phyloP scores from a whole-genome alignment of 768 basidiomycete genomes.

The Collybia mongolica region DNA sequence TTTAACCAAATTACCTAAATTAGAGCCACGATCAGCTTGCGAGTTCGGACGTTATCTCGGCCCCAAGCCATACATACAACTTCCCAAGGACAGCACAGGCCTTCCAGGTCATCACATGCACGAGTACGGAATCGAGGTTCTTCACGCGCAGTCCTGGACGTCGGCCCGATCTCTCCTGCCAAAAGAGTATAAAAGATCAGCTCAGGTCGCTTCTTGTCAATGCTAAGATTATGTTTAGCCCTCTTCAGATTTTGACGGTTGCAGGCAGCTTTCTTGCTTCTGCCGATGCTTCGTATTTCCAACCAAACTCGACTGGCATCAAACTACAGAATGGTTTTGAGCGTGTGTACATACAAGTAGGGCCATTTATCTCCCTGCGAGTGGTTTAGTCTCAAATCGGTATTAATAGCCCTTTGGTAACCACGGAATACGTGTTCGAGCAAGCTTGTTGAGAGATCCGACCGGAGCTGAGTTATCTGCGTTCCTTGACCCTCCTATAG shows the following conservation, averaged over 20 bases:
- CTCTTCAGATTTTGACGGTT: neutral
- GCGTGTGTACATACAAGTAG: constrained; percentile 30
- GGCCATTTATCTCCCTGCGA: neutral
- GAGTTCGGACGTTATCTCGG: no score
- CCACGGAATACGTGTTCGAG: constrained; percentile 33
- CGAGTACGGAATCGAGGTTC: no score
- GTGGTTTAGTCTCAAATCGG: neutral
- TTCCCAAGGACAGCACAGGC: no score
- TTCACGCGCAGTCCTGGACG: no score
- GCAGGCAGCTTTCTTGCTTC: neutral
- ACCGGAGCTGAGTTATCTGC: constrained; percentile 31
- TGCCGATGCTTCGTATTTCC: constrained; percentile 16
- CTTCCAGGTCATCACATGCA: no score
- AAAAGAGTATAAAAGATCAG: no score
- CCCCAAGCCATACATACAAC: no score
- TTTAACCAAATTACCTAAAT: no score
- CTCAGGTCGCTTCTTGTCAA: no score
- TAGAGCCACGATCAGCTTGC: no score
- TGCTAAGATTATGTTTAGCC: no score
- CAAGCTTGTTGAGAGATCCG: constrained; percentile 30
- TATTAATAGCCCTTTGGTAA: constrained; percentile 32
- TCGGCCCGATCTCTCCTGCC: no score
- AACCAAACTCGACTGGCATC: constrained; percentile 29
- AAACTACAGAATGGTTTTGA: constrained; percentile 34
- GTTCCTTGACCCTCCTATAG: constrained; percentile 33